Evolutionary conservation across 2,329 filamentous ascomycete genomes (phyloP), one percentile per base, ranked within the genome.

Genomic region (Cercospora sp.): DNA sequence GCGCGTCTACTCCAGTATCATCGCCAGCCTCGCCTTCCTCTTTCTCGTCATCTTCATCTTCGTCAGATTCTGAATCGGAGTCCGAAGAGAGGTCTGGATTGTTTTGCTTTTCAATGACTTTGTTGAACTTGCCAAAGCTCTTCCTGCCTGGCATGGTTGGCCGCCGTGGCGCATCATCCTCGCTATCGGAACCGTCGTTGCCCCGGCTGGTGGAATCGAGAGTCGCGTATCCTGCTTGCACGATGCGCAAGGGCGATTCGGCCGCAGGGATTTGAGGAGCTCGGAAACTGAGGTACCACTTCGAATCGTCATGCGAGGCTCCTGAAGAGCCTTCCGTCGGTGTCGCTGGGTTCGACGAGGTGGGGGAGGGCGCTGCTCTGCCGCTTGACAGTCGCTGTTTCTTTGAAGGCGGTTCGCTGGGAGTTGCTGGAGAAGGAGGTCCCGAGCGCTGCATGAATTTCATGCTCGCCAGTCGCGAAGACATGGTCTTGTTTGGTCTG

Each of bases 371-470:
- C 32, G 80, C 77, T 24, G 81, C 77, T 55, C 75, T 76, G 10
- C 80, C 75, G 32, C 75, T 77, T 9, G 84, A 83, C 12, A 84
- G 79, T 75, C 90, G 91, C 71, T 88, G 86, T 72, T 89, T 88
- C 79, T 94, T 93, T 13, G 86, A 75, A 1, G 83, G 80, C n/a
- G 82, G 86, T 18, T 85, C 82, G 71, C 86, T 79, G 68, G 84
- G 82, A 18, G 82, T 78, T 69, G 79, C 61, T 70, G 80, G 77
- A 5, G 89, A 87, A 61, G 90, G 88, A 61, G 89, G 90, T 70
- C 91, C 91, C 75, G 65, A 66, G n/a, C 94, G 88, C 84, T 97
- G 94, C 94, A 97, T 97, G 79, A 97, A 97, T 83, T 89, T 74
- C 66, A 67, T 97, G 43, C 91, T 94, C 77, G 96, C 85, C 59